These are phyloP conservation scores for Claviceps citrina DNA, from an alignment of 2,329 filamentous ascomycete species.

Conservation along the genomic window DNA sequence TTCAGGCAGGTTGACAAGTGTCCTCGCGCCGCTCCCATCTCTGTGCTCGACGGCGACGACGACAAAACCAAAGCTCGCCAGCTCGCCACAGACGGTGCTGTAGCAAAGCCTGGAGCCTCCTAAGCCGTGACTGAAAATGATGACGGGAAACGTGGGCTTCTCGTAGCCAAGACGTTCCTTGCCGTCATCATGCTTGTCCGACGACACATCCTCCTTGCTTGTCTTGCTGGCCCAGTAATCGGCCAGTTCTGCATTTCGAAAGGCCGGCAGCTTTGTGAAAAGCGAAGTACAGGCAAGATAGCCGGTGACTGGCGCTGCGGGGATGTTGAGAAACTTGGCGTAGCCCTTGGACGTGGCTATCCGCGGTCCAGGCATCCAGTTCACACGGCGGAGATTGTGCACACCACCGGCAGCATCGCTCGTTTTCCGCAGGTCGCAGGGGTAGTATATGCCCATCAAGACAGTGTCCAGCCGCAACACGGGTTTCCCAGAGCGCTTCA, in stretches of 20 bases:
- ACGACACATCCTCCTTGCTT: conserved; percentile 20
- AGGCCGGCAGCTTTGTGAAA: conserved; percentile 50
- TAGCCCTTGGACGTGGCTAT: conserved; percentile 42
- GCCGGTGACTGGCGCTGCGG: conserved; percentile 30
- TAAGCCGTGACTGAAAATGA: conserved; percentile 52
- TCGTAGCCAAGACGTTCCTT: conserved; percentile 11
- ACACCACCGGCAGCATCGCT: conserved; percentile 13
- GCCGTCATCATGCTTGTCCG: conserved; percentile 13
- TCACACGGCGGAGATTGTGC: conserved; percentile 34
- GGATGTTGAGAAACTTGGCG: conserved; percentile 42
- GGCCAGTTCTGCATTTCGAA: conserved; percentile 43
- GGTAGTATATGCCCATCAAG: conserved; percentile 51
- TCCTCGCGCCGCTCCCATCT: conserved; percentile 47
- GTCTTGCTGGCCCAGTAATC: conserved; percentile 33
- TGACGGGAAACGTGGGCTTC: conserved; percentile 39
- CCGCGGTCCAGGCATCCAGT: conserved; percentile 47
- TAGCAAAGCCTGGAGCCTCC: conserved; percentile 49
- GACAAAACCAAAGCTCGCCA: conserved; percentile 50
- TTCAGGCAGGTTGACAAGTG: conserved; percentile 41
- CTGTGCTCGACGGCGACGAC: conserved; percentile 50
- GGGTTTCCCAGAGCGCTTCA: conserved; percentile 23
- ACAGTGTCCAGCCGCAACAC: conserved; percentile 37
- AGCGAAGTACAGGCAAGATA: conserved; percentile 42
- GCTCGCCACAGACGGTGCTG: conserved; percentile 47
- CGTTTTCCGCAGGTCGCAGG: conserved; percentile 27